Conservation (phyloP, 1,284 basidiomycete species). For the Irpex sp. region DNA sequence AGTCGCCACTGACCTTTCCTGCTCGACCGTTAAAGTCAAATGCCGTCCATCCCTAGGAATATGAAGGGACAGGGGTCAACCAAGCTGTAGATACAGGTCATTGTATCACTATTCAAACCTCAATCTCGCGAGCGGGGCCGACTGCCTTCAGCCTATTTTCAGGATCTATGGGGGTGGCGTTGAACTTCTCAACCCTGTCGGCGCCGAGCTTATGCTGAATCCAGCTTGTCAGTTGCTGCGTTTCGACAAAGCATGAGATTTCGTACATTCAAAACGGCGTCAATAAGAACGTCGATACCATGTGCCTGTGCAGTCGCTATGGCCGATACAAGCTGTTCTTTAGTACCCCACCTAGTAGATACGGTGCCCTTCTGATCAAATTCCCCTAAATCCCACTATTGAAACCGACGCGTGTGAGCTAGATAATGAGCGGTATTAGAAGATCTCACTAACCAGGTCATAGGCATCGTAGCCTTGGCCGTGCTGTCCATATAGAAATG, state of each 20-base stretch:
- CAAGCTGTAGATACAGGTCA: too few relatives aligned
- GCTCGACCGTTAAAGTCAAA: conserved; percentile 82
- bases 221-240: neutral
- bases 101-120: conserved; percentile 36
- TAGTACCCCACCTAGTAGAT: conserved; percentile 89
- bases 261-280: conserved; percentile 74
- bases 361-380: conserved; percentile 84
- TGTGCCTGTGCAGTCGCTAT: conserved; percentile 55
- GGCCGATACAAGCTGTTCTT: conserved; percentile 73
- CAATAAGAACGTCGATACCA: conserved; percentile 67
- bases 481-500: conserved; percentile 32
- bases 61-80: too few relatives aligned
- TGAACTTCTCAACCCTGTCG: conserved; percentile 74
- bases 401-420: neutral
- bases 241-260: neutral
- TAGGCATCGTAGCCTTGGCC: conserved; percentile 81
- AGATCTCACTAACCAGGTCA: conserved; percentile 53
- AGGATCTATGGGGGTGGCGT: conserved; percentile 73
- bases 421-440: neutral
- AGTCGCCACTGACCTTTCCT: conserved; percentile 50
- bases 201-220: conserved; percentile 79
- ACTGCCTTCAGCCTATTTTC: conserved; percentile 57
- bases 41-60: conserved; percentile 73
- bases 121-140: conserved; percentile 66
- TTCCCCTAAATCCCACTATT: conserved; percentile 88